These are phyloP conservation scores for Cercospora sojina DNA, from an alignment of 2,329 filamentous ascomycete genomes.

Conservation along the genomic window DNA sequence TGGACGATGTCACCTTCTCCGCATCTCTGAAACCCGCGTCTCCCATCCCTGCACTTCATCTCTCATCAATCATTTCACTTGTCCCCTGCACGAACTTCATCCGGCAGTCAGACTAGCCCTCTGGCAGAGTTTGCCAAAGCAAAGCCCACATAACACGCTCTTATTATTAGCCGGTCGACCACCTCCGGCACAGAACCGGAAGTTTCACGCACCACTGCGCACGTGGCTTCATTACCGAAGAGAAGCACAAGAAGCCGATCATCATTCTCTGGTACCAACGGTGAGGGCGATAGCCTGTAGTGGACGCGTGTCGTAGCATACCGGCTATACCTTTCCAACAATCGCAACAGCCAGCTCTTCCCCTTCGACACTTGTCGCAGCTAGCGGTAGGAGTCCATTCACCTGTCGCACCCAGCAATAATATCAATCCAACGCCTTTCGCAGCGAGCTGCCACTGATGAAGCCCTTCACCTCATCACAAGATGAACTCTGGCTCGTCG, in stretches of 20 bases:
- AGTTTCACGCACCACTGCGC: not conserved
- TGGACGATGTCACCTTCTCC: conserved; percentile 4
- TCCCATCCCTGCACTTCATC: not conserved
- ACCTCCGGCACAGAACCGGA: not conserved
- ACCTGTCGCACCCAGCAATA: not conserved
- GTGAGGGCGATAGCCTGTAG: not conserved
- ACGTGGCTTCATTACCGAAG: not conserved
- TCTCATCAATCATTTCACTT: not conserved
- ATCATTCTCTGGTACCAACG: too few relatives aligned
- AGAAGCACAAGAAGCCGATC: not conserved
- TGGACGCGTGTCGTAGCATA: not conserved
- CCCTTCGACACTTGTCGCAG: not conserved
- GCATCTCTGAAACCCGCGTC: not conserved
- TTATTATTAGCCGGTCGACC: not conserved
- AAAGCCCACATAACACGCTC: not conserved
- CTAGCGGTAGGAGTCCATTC: not conserved
- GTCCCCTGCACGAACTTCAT: not conserved
- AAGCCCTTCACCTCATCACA: not conserved
- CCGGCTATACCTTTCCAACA: not conserved
- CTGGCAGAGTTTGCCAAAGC: not conserved
- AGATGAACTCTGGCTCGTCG: not conserved
- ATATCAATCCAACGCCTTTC: not conserved
- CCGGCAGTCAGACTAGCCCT: not conserved
- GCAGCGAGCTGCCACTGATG: not conserved
- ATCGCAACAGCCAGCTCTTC: not conserved